Conservation (phyloP, 2,329 filamentous ascomycete genomes). For the Thielaviopsis cerberus region DNA sequence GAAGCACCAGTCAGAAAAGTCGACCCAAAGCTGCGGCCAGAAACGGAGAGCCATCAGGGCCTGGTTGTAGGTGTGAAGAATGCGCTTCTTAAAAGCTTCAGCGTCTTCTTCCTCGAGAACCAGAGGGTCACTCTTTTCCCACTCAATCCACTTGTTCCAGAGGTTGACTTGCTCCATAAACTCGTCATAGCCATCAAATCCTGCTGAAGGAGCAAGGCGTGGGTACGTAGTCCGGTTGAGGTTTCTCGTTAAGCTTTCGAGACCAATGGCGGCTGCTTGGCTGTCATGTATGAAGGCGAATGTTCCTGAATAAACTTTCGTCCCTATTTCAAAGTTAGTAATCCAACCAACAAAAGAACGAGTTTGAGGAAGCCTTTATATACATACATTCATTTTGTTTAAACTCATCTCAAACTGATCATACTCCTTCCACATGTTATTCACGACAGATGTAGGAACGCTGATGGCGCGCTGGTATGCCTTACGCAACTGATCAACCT, state of each 20-base stretch:
- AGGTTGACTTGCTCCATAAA: constrained; percentile 68
- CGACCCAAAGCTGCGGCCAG: constrained; percentile 90
- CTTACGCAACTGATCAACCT: constrained; percentile 85
- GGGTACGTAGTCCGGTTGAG: constrained; percentile 64
- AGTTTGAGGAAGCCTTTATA: neutral
- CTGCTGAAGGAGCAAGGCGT: constrained; percentile 60
- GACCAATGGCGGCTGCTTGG: constrained; percentile 73
- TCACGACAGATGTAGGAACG: constrained; percentile 67
- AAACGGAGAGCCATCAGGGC: constrained; percentile 84
- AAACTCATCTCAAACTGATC: constrained; percentile 87
- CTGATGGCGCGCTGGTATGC: constrained; percentile 80
- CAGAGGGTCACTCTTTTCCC: constrained; percentile 86
- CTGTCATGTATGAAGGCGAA: constrained; percentile 88
- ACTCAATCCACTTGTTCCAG: constrained; percentile 87
- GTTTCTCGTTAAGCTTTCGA: constrained; percentile 72
- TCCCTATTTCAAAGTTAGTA: constrained; percentile 37
- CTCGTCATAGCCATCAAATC: constrained; percentile 73
- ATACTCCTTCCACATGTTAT: constrained; percentile 89
- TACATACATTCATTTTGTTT: constrained; percentile 65
- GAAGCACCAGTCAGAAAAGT: constrained; percentile 84
- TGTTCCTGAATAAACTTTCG: constrained; percentile 88
- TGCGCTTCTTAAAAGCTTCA: constrained; percentile 53
- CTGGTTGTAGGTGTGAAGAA: constrained; percentile 84
- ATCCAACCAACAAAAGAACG: neutral
- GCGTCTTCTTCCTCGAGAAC: constrained; percentile 69